Evolutionary conservation across 768 basidiomycete genomes (phyloP), one percentile per base, ranked within the genome.

Genomic region (Pilatotrama ljubarskyi): DNA sequence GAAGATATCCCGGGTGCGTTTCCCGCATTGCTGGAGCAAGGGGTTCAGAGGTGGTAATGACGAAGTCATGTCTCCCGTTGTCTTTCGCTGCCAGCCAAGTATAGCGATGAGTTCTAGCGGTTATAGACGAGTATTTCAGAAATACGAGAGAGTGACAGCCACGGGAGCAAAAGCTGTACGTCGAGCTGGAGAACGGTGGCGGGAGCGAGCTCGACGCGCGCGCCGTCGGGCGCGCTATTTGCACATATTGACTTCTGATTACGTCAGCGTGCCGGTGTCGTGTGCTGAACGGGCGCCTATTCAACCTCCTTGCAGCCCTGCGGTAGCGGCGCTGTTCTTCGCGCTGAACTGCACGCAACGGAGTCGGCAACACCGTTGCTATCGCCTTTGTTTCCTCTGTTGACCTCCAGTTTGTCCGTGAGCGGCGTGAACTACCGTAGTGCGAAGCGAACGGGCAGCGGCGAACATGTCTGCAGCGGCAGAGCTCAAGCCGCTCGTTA

Each of bases 401-500:
- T 54, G 46, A 58, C 18, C 38, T 54, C 15, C 7, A 25, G 22
- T 41, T 40, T 41, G 24, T n/a, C 47, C 15, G 25, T n/a, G 40
- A 50, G 35, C 25, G 26, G 29, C 29, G 29, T 32, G 29, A 51
- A 36, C 20, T 58, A 35, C 36, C 32, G 50, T 50, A 54, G 25
- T 52, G 53, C 17, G 37, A 24, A 24, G 35, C 17, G 13, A 18
- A 43, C n/a, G 24, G 14, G 20, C 36, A 51, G 44, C 35, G 26
- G 36, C 56, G 32, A 54, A 40, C 58, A 71, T 73, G 71, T 69
- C 78, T 48, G 75, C 75, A 55, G 72, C 71, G 36, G 74, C 77
- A 70, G 89, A 91, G 76, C 80, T 92, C 76, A 90, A 85, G 81
- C 86, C 84, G 74, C 84, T 88, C 73, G 88, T 88, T 53, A 92